phyloP scores from a whole-genome alignment of 1,139 yeast species.

The Hanseniaspora gamundiae region DNA sequence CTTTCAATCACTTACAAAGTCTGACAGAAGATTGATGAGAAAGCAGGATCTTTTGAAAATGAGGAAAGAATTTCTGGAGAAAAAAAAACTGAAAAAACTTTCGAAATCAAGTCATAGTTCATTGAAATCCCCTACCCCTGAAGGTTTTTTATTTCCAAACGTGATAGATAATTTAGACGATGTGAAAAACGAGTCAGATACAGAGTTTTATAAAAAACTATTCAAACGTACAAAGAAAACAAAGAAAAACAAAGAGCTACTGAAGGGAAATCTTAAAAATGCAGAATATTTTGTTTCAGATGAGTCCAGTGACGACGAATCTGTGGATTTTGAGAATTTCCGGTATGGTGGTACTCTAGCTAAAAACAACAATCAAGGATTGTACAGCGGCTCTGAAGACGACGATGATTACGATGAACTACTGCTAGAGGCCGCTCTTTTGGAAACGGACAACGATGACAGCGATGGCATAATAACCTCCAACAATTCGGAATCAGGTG shows the following conservation, averaged over 20 bases:
- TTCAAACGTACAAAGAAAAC: not conserved
- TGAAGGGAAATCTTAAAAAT: constrained; percentile 11
- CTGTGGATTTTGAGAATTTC: constrained; percentile 10
- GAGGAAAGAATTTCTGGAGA: constrained; percentile 10
- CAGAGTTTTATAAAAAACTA: constrained; percentile 6
- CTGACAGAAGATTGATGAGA: constrained; percentile 10
- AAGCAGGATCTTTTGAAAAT: constrained; percentile 9
- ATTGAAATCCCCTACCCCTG: not conserved
- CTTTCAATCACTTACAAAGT: constrained; percentile 9
- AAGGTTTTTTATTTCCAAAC: not conserved
- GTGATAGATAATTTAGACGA: constrained; percentile 1
- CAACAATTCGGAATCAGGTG: constrained; percentile 2
- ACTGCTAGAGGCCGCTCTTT: constrained; percentile 6
- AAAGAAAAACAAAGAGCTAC: no score
- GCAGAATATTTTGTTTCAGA: not conserved
- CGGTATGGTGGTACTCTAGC: constrained; percentile 7
- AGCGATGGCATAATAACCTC: constrained; percentile 10
- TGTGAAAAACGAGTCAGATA: constrained; percentile 14
- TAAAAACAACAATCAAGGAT: constrained; percentile 11
- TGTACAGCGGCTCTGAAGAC: constrained; percentile 4
- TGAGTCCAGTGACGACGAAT: constrained; percentile 10
- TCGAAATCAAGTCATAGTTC: not conserved
- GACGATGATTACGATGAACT: constrained; percentile 9
- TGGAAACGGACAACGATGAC: constrained; percentile 22
- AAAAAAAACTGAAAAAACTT: constrained; percentile 22